phyloP scores from a whole-genome alignment of 768 basidiomycete species.

The Auriscalpium microsporum region DNA sequence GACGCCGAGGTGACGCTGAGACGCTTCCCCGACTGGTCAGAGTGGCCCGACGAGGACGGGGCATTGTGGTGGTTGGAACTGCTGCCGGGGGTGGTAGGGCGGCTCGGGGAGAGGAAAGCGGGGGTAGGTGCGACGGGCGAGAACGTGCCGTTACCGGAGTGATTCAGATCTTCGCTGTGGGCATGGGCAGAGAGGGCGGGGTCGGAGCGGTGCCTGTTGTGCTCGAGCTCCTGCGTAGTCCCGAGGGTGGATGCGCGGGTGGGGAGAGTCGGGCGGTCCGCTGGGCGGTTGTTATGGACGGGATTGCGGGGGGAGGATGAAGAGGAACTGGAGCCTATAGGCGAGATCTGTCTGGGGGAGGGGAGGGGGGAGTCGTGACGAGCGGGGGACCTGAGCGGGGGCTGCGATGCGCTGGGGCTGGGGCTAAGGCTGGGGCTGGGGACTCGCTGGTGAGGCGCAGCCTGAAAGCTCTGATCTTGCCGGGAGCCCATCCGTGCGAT shows the following conservation, averaged over 20 bases:
- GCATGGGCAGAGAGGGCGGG: slow-evolving; percentile 1
- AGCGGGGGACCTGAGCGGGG: slow-evolving; percentile 4
- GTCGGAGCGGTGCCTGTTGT: slow-evolving; percentile 28
- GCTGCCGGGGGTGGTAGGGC: slow-evolving; percentile 51
- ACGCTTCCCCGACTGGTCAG: slow-evolving; percentile 38
- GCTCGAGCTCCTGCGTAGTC: slow-evolving; percentile 44
- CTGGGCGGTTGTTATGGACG: slow-evolving; percentile 4
- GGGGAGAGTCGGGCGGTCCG: slow-evolving; percentile 48
- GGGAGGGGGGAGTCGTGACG: slow-evolving; percentile 4
- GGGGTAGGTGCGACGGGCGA: slow-evolving; percentile 15
- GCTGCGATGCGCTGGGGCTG: neutral
- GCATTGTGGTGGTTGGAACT: slow-evolving; percentile 35
- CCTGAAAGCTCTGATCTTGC: slow-evolving; percentile 4
- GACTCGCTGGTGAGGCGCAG: neutral
- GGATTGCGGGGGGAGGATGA: slow-evolving; percentile 4
- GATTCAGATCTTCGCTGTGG: slow-evolving; percentile 29
- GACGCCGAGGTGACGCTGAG: slow-evolving; percentile 39
- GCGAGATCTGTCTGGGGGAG: slow-evolving; percentile 4
- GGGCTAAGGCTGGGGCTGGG: neutral
- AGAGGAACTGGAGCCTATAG: neutral
- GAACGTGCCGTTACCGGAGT: slow-evolving; percentile 52
- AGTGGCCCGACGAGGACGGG: slow-evolving; percentile 46
- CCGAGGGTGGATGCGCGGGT: slow-evolving; percentile 59
- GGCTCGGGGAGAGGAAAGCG: slow-evolving; percentile 45
- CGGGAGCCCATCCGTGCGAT: slow-evolving; percentile 9